phyloP scores from a whole-genome alignment of 345 rosid genomes.

The Aurinia saxatilis region DNA sequence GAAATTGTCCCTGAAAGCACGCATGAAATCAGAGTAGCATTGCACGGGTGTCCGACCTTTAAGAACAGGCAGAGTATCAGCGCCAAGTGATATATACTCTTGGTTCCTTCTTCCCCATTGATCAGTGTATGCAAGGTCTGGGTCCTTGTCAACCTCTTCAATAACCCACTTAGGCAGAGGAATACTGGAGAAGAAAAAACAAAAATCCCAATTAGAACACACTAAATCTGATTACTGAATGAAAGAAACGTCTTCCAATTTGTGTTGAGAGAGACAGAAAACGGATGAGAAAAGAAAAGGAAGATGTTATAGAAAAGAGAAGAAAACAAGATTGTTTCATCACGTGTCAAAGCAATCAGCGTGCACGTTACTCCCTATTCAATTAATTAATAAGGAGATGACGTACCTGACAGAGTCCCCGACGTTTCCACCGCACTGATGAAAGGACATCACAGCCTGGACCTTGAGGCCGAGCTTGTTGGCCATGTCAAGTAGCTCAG shows the following conservation, averaged over 20 bases:
- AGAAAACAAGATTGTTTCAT: slow-evolving; percentile 12
- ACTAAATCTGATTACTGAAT: background rate
- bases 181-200: slow-evolving; percentile 42
- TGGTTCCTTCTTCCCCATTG: slow-evolving; percentile 98
- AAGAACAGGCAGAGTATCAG: slow-evolving; percentile 79
- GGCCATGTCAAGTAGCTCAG: slow-evolving; percentile 87
- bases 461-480: slow-evolving; percentile 83
- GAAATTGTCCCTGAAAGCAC: slow-evolving; percentile 82
- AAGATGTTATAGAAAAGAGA: background rate
- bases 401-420: slow-evolving; percentile 91
- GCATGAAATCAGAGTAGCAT: slow-evolving; percentile 92
- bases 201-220: background rate
- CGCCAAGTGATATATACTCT: slow-evolving; percentile 84
- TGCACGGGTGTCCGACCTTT: slow-evolving; percentile 90
- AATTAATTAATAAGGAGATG: background rate
- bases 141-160: slow-evolving; percentile 70
- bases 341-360: slow-evolving; percentile 8
- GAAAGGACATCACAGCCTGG: slow-evolving; percentile 98
- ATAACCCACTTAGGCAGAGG: slow-evolving; percentile 83
- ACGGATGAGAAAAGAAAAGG: background rate
- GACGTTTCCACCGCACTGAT: slow-evolving; percentile 99
- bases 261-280: slow-evolving; percentile 16
- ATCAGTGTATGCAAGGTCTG: slow-evolving; percentile 88
- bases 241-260: slow-evolving; percentile 1
- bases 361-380: slow-evolving; percentile 25